Evolutionary conservation across 192 early-diverging fungal genomes (phyloP).

Genomic region (Backusella circina): DNA sequence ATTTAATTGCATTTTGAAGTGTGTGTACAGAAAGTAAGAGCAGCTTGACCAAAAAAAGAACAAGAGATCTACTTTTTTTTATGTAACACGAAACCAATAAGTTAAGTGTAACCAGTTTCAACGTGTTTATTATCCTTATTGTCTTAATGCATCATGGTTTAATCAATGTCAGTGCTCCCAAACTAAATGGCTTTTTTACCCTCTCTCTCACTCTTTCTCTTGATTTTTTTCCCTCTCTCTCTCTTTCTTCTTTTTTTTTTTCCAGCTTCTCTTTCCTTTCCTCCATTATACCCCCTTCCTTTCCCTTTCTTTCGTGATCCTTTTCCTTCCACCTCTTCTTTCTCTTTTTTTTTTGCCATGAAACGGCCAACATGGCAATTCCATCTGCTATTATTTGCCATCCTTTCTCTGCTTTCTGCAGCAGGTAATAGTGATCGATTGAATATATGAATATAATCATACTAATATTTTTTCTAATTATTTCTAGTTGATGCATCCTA

Average conservation of each 20-base stretch:
- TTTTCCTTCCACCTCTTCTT: not conserved
- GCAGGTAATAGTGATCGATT: slow-evolving; percentile 5
- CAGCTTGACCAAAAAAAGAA: not conserved
- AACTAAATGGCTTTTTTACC: not conserved
- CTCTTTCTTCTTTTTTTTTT: not conserved
- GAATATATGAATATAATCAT: not conserved
- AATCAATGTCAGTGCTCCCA: slow-evolving; percentile 18
- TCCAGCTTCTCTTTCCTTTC: not conserved
- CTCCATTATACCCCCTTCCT: slow-evolving; percentile 2
- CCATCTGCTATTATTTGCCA: not conserved
- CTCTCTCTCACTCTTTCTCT: not conserved
- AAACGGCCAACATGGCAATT: slow-evolving; percentile 4
- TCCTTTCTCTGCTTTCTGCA: not conserved
- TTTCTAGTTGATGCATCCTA: not conserved
- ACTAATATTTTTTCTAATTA: not conserved
- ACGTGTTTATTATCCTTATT: slow-evolving; percentile 15
- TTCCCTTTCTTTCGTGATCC: not conserved
- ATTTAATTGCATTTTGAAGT: not conserved
- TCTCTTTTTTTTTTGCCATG: not conserved
- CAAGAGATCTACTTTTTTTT: not conserved
- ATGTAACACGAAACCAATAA: slow-evolving; percentile 2
- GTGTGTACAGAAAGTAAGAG: not conserved
- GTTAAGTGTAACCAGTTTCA: slow-evolving; percentile 14
- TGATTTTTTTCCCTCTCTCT: not conserved
- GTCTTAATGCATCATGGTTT: slow-evolving; percentile 5